These are phyloP conservation scores for Rhodotorula sp. DNA, from an alignment of 1,284 basidiomycete genomes.

Conservation along the genomic window DNA sequence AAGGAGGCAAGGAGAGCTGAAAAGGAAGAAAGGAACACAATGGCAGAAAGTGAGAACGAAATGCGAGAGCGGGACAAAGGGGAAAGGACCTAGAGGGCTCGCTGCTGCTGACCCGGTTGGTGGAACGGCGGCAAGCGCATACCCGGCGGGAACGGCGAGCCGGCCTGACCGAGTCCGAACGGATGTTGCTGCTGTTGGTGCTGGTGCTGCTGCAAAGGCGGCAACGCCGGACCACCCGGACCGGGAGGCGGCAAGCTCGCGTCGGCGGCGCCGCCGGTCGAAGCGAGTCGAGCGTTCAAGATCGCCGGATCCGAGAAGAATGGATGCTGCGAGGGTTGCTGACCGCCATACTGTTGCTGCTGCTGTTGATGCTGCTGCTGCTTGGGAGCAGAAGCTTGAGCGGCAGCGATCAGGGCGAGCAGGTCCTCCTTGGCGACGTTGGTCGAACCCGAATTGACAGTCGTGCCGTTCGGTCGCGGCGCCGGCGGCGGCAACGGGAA, in stretches of 20 bases:
- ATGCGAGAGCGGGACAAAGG: not conserved
- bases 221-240: not conserved
- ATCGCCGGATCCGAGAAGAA: conserved; percentile 40
- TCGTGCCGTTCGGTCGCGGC: conserved; percentile 20
- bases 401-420: conserved; percentile 37
- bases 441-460: conserved; percentile 4
- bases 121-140: conserved; percentile 15
- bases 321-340: conserved; percentile 18
- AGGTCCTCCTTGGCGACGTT: conserved; percentile 37
- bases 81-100: not conserved
- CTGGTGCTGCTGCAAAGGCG: conserved; percentile 15
- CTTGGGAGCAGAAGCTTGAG: conserved; percentile 29
- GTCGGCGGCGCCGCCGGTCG: conserved; percentile 1
- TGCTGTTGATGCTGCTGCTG: conserved; percentile 21
- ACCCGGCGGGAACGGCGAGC: conserved; percentile 10
- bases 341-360: not conserved
- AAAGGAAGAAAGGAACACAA: not conserved
- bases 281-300: conserved; percentile 32
- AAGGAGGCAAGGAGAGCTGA: not conserved
- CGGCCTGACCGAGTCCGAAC: conserved; percentile 1
- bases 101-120: conserved; percentile 4
- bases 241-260: conserved; percentile 5
- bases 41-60: not conserved
- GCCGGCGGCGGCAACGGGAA: conserved; percentile 40
- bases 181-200: conserved; percentile 6